Evolutionary conservation across 2,329 filamentous ascomycete species (phyloP), one percentile per base, ranked within the genome.

Genomic region (Emmonsia crescens): DNA sequence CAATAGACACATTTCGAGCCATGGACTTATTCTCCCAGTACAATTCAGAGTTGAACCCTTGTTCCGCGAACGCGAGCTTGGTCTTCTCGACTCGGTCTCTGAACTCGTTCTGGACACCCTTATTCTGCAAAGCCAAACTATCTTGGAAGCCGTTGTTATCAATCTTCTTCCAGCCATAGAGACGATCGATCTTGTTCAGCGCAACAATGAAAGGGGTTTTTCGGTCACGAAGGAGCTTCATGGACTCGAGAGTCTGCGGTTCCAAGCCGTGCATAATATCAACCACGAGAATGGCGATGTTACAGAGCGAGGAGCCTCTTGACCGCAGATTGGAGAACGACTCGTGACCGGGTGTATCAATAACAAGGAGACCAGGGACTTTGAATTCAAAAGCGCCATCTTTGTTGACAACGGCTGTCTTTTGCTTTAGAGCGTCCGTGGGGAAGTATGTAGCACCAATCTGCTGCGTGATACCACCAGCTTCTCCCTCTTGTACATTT

Each of bases 191-290:
- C 82, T 99, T 99, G 87, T 99, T 99, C 72, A 99, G 82, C 1
- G 95, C 95, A 48, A 99, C 95, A 68, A 99, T 96, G 80, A 99
- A 99, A 5, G 94, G 94, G 27, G 94, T 99, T 78, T 94, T 95
- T 70, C 91, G 85, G 70, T 96, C 93, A 72, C 93, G 85, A 59
- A 99, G 85, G 66, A 99, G 80, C 68, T 86, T 89, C 91, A 99
- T 97, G 1, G 94, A 99, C 78, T 99, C 95, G 38, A 97, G 82
- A 19, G 94, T 99, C 77, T 99, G 94, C 21, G 88, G 93, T 77
- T 99, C 94, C 55, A 99, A 84, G 73, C 95, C 95, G 84, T 99
- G 94, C 94, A 99, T 97, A 72, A 99, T 99, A 80, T 99, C 94
- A 68, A 99, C 93, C 49, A 99, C 95, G 67, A 99, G 81, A 74